Conservation (phyloP, 163 green algal species). For the Chlamydomonas reinhardtii region DNA sequence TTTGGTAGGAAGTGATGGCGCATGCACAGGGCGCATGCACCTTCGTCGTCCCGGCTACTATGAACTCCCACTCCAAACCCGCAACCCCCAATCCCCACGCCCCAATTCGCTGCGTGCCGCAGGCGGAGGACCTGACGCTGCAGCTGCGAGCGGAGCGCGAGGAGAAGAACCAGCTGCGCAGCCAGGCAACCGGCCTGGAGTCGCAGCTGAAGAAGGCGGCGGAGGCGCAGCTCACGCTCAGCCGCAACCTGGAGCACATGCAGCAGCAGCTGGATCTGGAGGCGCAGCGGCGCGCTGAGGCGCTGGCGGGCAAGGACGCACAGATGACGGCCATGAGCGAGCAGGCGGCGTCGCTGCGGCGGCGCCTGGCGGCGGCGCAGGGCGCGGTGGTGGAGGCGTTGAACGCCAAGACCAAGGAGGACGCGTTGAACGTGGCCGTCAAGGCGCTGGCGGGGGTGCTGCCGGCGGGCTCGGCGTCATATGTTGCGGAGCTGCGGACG, state of each 20-base stretch:
- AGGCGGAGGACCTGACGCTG: constrained; percentile 45
- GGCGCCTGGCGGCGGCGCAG: constrained; percentile 39
- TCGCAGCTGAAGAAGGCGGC: constrained; percentile 22
- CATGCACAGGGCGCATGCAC: too few relatives aligned
- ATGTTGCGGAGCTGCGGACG: constrained; percentile 50
- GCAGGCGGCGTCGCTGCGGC: constrained; percentile 26
- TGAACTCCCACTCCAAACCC: too few relatives aligned
- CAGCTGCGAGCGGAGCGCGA: constrained; percentile 40
- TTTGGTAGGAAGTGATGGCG: too few relatives aligned
- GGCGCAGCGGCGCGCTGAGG: constrained; percentile 4
- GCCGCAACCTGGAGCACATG: constrained; percentile 29
- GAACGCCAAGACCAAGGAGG: constrained; percentile 49
- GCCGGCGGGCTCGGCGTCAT: constrained; percentile 32
- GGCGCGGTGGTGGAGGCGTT: constrained; percentile 46
- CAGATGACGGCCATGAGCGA: constrained; percentile 34
- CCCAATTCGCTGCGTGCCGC: not conserved
- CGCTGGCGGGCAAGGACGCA: constrained; percentile 13
- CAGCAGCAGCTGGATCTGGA: constrained; percentile 44
- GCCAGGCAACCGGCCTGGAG: constrained; percentile 22
- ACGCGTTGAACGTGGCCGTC: constrained; percentile 38
- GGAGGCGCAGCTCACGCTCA: constrained; percentile 13
- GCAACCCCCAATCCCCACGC: not conserved
- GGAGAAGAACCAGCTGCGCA: constrained; percentile 34
- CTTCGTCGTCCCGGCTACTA: too few relatives aligned
- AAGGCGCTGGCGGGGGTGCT: constrained; percentile 15